Evolutionary conservation across 1,139 yeast genomes (phyloP).

Genomic region (Casaregolazyma lundiana): DNA sequence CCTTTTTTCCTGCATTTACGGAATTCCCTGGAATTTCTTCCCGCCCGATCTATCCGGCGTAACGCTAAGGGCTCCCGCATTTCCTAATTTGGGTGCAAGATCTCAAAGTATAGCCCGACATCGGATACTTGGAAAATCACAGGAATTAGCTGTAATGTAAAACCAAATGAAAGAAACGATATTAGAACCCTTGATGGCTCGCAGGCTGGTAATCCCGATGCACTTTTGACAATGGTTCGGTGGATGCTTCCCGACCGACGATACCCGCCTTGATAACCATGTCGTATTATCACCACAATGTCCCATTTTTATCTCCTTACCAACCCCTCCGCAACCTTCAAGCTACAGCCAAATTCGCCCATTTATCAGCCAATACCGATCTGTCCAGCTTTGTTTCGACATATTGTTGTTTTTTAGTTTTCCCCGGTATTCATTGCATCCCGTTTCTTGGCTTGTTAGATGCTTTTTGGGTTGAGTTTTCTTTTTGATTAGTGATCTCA

Average conservation of each 20-base stretch:
- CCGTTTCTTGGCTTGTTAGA: background rate
- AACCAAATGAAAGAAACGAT: background rate
- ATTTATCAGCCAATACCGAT: too few relatives aligned
- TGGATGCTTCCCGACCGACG: too few relatives aligned
- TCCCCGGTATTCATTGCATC: background rate
- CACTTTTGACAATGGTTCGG: too few relatives aligned
- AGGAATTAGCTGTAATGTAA: background rate
- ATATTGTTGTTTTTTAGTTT: too few relatives aligned
- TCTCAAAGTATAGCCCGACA: background rate
- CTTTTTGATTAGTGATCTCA: background rate
- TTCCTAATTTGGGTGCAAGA: background rate
- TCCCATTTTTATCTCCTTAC: slow-evolving; percentile 1
- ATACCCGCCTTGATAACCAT: background rate
- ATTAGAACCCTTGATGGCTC: too few relatives aligned
- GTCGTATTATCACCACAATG: background rate
- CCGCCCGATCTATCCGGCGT: background rate
- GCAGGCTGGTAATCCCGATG: too few relatives aligned
- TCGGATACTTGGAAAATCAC: background rate
- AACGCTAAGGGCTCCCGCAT: background rate
- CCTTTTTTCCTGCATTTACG: background rate
- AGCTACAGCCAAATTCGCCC: too few relatives aligned
- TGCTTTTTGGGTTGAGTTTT: background rate
- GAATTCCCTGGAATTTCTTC: background rate
- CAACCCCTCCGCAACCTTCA: too few relatives aligned
- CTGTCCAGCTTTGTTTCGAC: too few relatives aligned